phyloP scores from a whole-genome alignment of 139 green algal species.

The Coelastrella sp. region DNA sequence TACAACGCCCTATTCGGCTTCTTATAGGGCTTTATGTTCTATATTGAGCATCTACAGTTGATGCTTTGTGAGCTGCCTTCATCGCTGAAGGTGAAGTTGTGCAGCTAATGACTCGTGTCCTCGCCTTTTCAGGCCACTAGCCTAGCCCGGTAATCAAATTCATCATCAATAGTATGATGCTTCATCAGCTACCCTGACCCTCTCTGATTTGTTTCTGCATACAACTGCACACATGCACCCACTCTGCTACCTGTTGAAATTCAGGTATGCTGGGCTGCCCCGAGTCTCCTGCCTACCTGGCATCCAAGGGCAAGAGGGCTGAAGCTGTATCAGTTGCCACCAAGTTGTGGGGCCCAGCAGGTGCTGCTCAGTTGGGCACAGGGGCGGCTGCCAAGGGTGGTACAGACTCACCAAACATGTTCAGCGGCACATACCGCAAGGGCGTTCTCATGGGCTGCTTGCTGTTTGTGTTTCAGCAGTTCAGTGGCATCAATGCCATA shows the following conservation, averaged over 20 bases:
- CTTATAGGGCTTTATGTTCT: no score
- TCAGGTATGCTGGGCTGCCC: conserved; percentile 83
- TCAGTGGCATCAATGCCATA: conserved; percentile 96
- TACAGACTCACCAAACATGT: conserved; percentile 43
- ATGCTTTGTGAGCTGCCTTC: no score
- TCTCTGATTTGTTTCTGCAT: background rate
- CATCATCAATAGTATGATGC: no score
- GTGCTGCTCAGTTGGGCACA: conserved; percentile 56
- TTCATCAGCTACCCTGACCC: background rate
- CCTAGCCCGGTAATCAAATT: no score
- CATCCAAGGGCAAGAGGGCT: conserved; percentile 54
- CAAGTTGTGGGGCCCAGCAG: conserved; percentile 74
- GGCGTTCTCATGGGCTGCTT: conserved; percentile 64
- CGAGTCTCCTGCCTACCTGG: conserved; percentile 90
- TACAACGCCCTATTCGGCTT: no score
- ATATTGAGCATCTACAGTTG: no score
- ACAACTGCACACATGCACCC: no score
- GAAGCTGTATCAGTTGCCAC: conserved; percentile 70
- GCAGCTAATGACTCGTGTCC: no score
- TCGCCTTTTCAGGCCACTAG: no score
- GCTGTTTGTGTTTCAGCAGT: conserved; percentile 96
- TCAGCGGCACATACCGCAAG: conserved; percentile 53
- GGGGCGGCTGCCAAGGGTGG: background rate
- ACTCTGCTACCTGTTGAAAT: no score
- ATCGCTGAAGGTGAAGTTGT: no score